A percentile compares a stretch with the other conserved stretches of the same genome.
These are phyloP conservation scores for Trichoderma lentiforme DNA, from an alignment of 2,329 filamentous ascomycete species.

Conservation along the genomic window DNA sequence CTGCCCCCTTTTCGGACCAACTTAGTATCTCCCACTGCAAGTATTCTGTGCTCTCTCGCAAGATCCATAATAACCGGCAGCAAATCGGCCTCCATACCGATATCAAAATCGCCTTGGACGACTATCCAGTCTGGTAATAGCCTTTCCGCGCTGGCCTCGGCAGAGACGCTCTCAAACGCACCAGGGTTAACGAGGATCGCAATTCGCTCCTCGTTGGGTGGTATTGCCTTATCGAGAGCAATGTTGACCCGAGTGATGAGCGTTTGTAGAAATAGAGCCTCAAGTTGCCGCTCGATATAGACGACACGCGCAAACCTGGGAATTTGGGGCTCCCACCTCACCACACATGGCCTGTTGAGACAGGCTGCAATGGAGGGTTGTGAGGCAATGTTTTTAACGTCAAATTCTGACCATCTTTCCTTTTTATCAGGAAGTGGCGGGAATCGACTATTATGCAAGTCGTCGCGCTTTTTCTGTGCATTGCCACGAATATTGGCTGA, in stretches of 20 bases:
- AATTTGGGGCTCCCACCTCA: not conserved
- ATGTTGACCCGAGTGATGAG: not conserved
- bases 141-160: not conserved
- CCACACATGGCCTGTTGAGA: not conserved
- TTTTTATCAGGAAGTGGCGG: too few species aligned
- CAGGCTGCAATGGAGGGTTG: too few species aligned
- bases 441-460: too few species aligned
- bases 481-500: too few species aligned
- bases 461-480: too few species aligned
- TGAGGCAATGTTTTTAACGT: too few species aligned
- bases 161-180: not conserved
- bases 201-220: not conserved
- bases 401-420: too few species aligned
- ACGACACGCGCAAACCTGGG: not conserved
- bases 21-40: not conserved
- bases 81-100: not conserved
- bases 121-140: not conserved
- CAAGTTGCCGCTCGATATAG: not conserved
- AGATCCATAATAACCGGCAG: not conserved
- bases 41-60: not conserved
- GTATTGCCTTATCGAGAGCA: not conserved
- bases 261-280: not conserved
- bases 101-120: not conserved
- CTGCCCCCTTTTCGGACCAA: not conserved
- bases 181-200: not conserved